Conservation (phyloP, 2,329 filamentous ascomycete species). For the Zymoseptoria brevis region DNA sequence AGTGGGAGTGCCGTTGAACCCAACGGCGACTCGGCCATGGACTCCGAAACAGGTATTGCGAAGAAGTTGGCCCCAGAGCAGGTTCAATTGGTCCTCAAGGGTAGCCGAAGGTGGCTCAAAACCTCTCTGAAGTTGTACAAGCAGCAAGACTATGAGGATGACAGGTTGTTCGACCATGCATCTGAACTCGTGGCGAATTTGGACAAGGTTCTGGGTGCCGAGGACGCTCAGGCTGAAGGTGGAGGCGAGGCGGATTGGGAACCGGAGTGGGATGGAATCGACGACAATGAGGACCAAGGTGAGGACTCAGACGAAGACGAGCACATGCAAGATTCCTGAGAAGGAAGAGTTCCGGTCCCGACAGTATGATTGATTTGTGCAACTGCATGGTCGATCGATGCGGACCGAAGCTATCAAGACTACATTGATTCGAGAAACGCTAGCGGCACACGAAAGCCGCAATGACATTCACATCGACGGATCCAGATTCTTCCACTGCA, state of each 20-base stretch:
- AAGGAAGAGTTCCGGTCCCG: neutral
- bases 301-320: slow-evolving; percentile 26
- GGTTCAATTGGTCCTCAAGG: slow-evolving; percentile 49
- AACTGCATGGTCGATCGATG: neutral
- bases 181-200: slow-evolving; percentile 55
- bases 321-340: slow-evolving; percentile 22
- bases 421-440: neutral
- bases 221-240: slow-evolving; percentile 36
- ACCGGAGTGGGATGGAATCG: slow-evolving; percentile 30
- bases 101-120: slow-evolving; percentile 74
- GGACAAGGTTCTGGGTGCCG: slow-evolving; percentile 37
- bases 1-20: slow-evolving; percentile 32
- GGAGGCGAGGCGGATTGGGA: slow-evolving; percentile 32
- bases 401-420: neutral
- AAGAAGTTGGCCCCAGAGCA: slow-evolving; percentile 40
- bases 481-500: neutral
- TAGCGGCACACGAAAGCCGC: neutral
- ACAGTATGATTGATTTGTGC: neutral
- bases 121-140: slow-evolving; percentile 74
- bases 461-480: slow-evolving; percentile 1
- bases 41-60: slow-evolving; percentile 24
- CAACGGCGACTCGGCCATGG: slow-evolving; percentile 15
- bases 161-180: slow-evolving; percentile 66
- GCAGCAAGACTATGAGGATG: slow-evolving; percentile 75
- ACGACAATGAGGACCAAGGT: slow-evolving; percentile 31